These are phyloP conservation scores for Streptanthus diversifolius DNA, from an alignment of 345 rosid species.

Conservation along the genomic window DNA sequence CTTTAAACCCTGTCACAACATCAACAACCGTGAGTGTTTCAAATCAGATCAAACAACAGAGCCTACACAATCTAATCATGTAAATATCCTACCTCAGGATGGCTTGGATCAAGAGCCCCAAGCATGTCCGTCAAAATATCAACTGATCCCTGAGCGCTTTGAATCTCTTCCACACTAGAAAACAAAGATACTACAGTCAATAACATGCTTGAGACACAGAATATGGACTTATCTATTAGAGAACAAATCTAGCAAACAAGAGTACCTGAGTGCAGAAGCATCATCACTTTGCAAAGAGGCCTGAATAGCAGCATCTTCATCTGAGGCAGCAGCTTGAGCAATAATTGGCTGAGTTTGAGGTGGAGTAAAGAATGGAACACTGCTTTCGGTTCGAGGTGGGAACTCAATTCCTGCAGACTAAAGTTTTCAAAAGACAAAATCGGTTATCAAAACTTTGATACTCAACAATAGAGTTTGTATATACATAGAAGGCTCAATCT, in stretches of 20 bases:
- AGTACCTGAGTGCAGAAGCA: constrained; percentile 84
- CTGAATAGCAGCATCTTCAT: constrained; percentile 91
- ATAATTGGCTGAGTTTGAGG: constrained; percentile 79
- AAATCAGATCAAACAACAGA: constrained; percentile 6
- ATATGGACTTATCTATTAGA: background rate
- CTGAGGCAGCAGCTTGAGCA: constrained; percentile 47
- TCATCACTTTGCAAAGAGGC: constrained; percentile 85
- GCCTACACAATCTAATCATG: background rate
- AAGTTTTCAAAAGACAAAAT: background rate
- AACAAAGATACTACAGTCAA: background rate
- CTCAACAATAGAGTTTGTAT: background rate
- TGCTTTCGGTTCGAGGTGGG: constrained; percentile 80
- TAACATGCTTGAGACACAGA: constrained; percentile 9
- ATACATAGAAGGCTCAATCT: background rate
- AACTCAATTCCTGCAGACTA: constrained; percentile 87
- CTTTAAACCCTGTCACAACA: constrained; percentile 62
- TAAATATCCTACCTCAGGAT: constrained; percentile 54
- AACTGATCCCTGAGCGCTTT: constrained; percentile 64
- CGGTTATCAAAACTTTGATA: background rate
- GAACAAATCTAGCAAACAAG: background rate
- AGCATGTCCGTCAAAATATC: constrained; percentile 86
- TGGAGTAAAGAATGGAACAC: constrained; percentile 89
- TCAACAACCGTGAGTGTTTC: background rate
- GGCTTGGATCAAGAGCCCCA: constrained; percentile 76
- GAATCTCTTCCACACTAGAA: constrained; percentile 72